Conservation (phyloP, 2,329 filamentous ascomycete species). For the Beauveria sp. region DNA sequence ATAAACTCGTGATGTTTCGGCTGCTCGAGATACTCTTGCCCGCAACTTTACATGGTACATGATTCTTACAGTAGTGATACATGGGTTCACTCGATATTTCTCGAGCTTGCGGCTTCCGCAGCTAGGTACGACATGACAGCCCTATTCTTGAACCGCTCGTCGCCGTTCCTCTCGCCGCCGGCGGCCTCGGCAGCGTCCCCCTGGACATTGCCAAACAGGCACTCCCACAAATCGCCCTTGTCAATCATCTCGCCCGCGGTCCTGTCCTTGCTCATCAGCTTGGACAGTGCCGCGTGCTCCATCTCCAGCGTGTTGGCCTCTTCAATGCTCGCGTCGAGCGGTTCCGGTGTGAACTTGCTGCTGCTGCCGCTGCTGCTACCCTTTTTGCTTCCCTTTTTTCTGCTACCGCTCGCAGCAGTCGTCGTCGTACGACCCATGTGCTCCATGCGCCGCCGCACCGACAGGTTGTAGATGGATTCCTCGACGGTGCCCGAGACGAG, state of each 20-base stretch:
- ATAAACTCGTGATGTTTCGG: no score
- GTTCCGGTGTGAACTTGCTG: constrained; percentile 32
- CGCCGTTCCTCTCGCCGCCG: constrained; percentile 19
- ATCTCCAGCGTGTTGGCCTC: constrained; percentile 79
- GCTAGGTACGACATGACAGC: constrained; percentile 30
- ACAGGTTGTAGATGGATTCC: constrained; percentile 83
- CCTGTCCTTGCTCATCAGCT: constrained; percentile 61
- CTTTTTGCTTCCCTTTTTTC: constrained; percentile 19
- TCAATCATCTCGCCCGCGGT: constrained; percentile 73
- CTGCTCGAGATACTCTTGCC: neutral
- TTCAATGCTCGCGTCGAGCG: constrained; percentile 61
- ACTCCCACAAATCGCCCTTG: constrained; percentile 77
- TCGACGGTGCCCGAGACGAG: constrained; percentile 87
- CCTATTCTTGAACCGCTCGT: constrained; percentile 8
- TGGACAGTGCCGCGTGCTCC: constrained; percentile 62
- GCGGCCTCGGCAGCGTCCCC: constrained; percentile 2
- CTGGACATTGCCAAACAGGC: constrained; percentile 61
- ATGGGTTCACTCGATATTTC: constrained; percentile 15
- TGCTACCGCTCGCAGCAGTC: neutral
- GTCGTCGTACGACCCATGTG: constrained; percentile 53
- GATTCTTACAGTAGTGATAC: neutral
- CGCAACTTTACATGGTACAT: neutral
- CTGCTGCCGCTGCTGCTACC: constrained; percentile 6
- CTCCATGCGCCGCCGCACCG: constrained; percentile 67
- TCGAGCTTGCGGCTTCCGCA: constrained; percentile 35